Evolutionary conservation across 768 basidiomycete species (phyloP).

Genomic region (Exsudoporus frostii): DNA sequence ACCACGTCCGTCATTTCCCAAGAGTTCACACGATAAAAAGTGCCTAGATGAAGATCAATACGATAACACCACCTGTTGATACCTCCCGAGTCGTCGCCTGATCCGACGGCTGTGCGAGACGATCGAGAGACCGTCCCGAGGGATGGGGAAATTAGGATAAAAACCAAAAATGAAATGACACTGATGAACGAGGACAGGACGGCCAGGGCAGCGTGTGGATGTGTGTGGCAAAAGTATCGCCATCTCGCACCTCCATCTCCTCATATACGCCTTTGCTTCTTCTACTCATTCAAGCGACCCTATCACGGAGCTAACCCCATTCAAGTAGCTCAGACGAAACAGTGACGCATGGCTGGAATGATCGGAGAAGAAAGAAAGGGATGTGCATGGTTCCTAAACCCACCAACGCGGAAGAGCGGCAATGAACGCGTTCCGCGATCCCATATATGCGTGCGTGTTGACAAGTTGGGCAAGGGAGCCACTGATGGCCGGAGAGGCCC

Average conservation of each 20-base stretch:
- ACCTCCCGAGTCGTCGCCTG: not conserved
- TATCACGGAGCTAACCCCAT: constrained; percentile 15
- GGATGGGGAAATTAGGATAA: not conserved
- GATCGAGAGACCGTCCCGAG: constrained; percentile 7
- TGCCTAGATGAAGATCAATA: constrained; percentile 1
- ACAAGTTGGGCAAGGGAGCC: constrained; percentile 1
- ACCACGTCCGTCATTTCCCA: not conserved
- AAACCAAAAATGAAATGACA: not conserved
- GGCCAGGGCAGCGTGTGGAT: not conserved
- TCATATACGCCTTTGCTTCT: constrained; percentile 1
- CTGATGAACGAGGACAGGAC: not conserved
- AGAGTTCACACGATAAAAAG: not conserved
- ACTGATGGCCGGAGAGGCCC: constrained; percentile 10
- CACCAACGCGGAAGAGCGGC: constrained; percentile 22
- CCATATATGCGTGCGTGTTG: not conserved
- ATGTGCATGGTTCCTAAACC: constrained; percentile 1
- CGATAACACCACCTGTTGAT: not conserved
- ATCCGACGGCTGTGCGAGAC: constrained; percentile 9
- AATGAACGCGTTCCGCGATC: constrained; percentile 23
- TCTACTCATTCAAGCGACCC: constrained; percentile 7
- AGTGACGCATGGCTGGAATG: constrained; percentile 13
- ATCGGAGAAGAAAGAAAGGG: constrained; percentile 12
- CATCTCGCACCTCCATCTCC: constrained; percentile 3
- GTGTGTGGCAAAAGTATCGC: constrained; percentile 7
- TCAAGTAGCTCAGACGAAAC: constrained; percentile 10